Evolutionary conservation across 441 rosid genomes (phyloP), one percentile per base, ranked within the genome.

Genomic region (Gossypium gossypioides): DNA sequence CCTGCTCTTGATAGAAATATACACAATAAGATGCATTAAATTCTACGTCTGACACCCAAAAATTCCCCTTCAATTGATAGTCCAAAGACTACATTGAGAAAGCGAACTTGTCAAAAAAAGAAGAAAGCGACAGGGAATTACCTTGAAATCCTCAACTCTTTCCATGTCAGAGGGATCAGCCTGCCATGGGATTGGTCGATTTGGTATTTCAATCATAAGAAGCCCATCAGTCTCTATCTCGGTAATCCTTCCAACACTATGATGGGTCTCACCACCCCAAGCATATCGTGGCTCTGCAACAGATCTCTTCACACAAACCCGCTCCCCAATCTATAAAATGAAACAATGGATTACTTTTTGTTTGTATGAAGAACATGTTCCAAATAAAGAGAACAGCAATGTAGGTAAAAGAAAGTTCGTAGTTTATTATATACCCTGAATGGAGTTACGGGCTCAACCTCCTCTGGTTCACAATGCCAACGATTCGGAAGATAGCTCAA

Each of bases 131-230:
- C 60, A 65, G 58, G 18, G 19, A 55, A 58, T 72, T 87, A 96
- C 99, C 99, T 90, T 88, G 79, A 90, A 96, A 80, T 96, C 93
- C 76, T 93, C 97, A 66, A 96, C 90, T 82, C 86, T 96, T 81
- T 96, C 98, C 99, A 96, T 91, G 89, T 96, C 99, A 7, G 99
- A 90, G 72, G 99, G 98, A 83, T 93, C 98, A 61, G 99, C 99
- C 82, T 89, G 96, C 99, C 99, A 96, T 0, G 91, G 92, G 61
- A 90, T 87, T 9, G 88, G 93, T 40, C 98, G 88, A 76, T 83
- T 88, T 79, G 98, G 96, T 76, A 96, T 93, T 77, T 96, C 99
- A 60, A 93, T 90, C 72, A 93, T 79, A 42, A 96, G 91, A 59
- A 93, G 94, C 73, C 99, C 99, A 81, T 96, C 98, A 75, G 84